Conservation (phyloP, 345 rosid genomes). For the Aethionema arabicum region DNA sequence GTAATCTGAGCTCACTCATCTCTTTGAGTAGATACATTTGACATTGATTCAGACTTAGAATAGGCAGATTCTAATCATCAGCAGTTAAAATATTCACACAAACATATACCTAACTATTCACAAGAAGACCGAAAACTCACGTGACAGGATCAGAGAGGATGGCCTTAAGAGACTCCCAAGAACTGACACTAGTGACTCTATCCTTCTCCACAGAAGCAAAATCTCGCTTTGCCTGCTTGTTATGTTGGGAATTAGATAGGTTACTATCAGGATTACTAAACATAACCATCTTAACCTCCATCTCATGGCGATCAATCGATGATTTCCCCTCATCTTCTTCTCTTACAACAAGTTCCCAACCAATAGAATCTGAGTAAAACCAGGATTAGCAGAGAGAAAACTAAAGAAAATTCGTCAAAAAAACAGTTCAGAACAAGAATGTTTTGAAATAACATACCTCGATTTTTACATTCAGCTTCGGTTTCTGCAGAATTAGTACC, state of each 20-base stretch:
- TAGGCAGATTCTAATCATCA: neutral
- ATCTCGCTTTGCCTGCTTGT: conserved; percentile 45
- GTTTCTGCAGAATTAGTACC: conserved; percentile 27
- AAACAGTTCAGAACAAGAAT: neutral
- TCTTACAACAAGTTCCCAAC: conserved; percentile 49
- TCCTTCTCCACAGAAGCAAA: conserved; percentile 59
- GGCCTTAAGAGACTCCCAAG: conserved; percentile 68
- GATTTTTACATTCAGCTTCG: conserved; percentile 44
- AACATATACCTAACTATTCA: neutral
- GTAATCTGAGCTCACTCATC: no score
- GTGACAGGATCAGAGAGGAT: conserved; percentile 77
- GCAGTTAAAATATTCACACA: neutral
- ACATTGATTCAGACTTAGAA: neutral
- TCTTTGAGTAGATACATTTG: neutral
- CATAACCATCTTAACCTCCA: conserved; percentile 38
- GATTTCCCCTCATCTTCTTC: conserved; percentile 44
- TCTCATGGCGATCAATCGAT: conserved; percentile 34
- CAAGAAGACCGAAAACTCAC: conserved; percentile 43
- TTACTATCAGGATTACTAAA: conserved; percentile 58
- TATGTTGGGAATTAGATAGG: conserved; percentile 49
- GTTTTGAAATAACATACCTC: conserved; percentile 41
- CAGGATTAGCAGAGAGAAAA: neutral
- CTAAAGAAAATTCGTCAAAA: no score
- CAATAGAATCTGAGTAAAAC: conserved; percentile 30
- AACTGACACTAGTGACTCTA: conserved; percentile 46